Conservation (phyloP, 768 basidiomycete genomes). For the Rhizopogon vulgaris region DNA sequence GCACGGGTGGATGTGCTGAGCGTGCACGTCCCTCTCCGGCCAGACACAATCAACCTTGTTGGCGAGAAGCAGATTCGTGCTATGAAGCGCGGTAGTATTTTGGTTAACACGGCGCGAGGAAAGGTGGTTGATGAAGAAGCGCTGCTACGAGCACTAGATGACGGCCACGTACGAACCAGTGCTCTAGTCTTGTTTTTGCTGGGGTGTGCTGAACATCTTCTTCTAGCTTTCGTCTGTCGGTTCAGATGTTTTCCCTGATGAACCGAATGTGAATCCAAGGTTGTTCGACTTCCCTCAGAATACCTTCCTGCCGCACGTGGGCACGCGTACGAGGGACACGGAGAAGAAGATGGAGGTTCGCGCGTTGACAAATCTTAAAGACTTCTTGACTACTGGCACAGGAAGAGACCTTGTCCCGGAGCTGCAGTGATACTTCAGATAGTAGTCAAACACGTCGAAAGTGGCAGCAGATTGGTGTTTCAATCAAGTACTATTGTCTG, state of each 20-base stretch:
- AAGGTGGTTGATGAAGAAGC: constrained; percentile 82
- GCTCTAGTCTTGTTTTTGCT: background rate
- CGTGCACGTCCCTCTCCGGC: constrained; percentile 71
- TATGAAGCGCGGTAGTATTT: constrained; percentile 65
- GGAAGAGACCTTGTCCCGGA: constrained; percentile 66
- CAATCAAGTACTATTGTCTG: too few relatives aligned
- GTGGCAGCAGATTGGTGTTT: too few relatives aligned
- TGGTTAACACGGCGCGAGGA: constrained; percentile 80
- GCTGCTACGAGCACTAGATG: constrained; percentile 71
- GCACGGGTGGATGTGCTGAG: constrained; percentile 72
- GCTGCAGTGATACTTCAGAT: constrained; percentile 7
- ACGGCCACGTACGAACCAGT: constrained; percentile 63
- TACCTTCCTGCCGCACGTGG: constrained; percentile 82
- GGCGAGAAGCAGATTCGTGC: constrained; percentile 65
- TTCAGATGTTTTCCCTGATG: constrained; percentile 81
- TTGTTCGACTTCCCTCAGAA: constrained; percentile 70
- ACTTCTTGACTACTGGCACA: constrained; percentile 53
- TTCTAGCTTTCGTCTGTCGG: constrained; percentile 66
- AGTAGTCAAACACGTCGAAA: background rate
- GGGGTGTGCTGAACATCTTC: constrained; percentile 2
- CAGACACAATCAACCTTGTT: constrained; percentile 64
- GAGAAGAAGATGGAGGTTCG: constrained; percentile 75
- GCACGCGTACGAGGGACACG: constrained; percentile 70
- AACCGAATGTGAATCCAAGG: constrained; percentile 71
- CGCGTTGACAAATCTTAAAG: constrained; percentile 62